These are phyloP conservation scores for Hypoxylon sp. DNA, from an alignment of 2,329 filamentous ascomycete species.

Conservation along the genomic window DNA sequence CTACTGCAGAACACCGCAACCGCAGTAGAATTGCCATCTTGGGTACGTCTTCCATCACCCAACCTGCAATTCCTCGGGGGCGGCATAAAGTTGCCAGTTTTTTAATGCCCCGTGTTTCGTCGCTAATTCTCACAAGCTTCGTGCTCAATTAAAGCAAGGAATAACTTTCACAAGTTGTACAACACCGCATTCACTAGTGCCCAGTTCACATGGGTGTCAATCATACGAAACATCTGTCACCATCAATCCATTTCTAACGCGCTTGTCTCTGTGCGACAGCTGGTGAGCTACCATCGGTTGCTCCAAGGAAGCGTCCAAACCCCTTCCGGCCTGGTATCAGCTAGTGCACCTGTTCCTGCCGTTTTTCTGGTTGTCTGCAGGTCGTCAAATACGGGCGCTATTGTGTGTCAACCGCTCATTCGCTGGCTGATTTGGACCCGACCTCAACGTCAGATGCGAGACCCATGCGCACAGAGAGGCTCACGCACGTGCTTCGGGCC, in stretches of 20 bases:
- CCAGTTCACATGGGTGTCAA: conserved; percentile 45
- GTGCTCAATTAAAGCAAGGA: conserved; percentile 32
- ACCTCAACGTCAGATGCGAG: conserved; percentile 51
- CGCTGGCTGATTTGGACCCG: conserved; percentile 50
- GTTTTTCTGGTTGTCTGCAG: conserved; percentile 51
- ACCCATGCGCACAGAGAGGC: conserved; percentile 48
- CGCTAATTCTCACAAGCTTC: conserved; percentile 28
- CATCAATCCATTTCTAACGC: conserved; percentile 42
- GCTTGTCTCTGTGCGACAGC: conserved; percentile 43
- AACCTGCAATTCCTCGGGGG: conserved; percentile 31
- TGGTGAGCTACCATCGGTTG: conserved; percentile 41
- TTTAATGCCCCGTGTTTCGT: conserved; percentile 41
- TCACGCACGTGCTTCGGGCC: conserved; percentile 51
- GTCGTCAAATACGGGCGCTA: conserved; percentile 49
- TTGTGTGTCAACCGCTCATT: conserved; percentile 55
- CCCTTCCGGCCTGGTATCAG: conserved; percentile 43
- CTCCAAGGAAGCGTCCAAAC: conserved; percentile 40
- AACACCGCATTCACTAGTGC: conserved; percentile 37
- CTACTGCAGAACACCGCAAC: conserved; percentile 26
- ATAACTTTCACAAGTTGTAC: conserved; percentile 38
- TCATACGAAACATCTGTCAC: conserved; percentile 46
- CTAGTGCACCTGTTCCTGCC: conserved; percentile 46
- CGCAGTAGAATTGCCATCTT: conserved; percentile 37
- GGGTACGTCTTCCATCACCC: conserved; percentile 40
- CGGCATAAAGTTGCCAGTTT: conserved; percentile 34